A percentile compares a stretch with the other conserved stretches of the same genome.
Conservation (phyloP, 441 rosid genomes). For the Brassica balearica region DNA sequence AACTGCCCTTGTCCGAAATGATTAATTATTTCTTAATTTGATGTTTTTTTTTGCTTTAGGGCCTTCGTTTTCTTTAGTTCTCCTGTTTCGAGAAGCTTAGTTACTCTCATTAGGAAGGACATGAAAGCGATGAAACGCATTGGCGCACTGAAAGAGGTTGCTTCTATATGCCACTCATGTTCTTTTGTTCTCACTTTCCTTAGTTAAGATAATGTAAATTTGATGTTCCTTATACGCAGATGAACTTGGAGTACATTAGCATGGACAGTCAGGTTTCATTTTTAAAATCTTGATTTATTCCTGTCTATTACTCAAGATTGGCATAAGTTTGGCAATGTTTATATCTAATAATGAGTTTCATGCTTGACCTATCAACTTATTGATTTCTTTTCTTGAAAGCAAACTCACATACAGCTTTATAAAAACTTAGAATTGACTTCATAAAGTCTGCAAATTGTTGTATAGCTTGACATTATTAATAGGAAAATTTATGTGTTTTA, state of each 20-base stretch:
- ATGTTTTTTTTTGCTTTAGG: slow-evolving; percentile 52
- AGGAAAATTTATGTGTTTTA: background rate
- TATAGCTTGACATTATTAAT: background rate
- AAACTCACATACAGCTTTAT: slow-evolving; percentile 2
- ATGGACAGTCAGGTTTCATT: slow-evolving; percentile 51
- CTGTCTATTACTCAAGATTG: slow-evolving; percentile 9
- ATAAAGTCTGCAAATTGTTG: slow-evolving; percentile 19
- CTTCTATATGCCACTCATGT: slow-evolving; percentile 14
- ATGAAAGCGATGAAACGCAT: slow-evolving; percentile 79
- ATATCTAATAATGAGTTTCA: slow-evolving; percentile 15
- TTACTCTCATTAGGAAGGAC: slow-evolving; percentile 79
- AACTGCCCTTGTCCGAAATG: slow-evolving; percentile 2
- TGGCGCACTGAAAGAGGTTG: slow-evolving; percentile 90
- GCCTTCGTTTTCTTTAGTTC: slow-evolving; percentile 98
- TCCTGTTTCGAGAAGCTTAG: slow-evolving; percentile 80
- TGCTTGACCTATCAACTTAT: background rate
- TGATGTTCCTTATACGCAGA: slow-evolving; percentile 33
- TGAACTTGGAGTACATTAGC: slow-evolving; percentile 48
- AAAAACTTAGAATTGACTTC: slow-evolving; percentile 15
- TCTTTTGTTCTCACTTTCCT: slow-evolving; percentile 10
- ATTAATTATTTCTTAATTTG: slow-evolving; percentile 24
- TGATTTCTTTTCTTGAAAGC: slow-evolving; percentile 22
- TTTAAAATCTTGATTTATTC: background rate
- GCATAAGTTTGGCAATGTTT: background rate
- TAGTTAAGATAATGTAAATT: background rate